Evolutionary conservation across 345 rosid species (phyloP).

Genomic region (Syzygium grande): DNA sequence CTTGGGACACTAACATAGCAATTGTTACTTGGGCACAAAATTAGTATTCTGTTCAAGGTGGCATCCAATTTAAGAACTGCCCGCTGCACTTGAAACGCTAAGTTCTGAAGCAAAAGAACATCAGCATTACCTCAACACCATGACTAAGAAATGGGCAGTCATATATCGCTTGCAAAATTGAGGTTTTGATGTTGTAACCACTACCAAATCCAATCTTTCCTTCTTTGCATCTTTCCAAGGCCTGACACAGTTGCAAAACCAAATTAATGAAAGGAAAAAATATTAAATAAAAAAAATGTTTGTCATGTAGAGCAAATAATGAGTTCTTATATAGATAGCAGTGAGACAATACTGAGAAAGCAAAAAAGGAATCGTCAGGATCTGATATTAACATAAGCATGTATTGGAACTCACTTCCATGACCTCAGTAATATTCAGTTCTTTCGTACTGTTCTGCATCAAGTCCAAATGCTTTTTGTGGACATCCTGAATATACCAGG

Average conservation of each 20-base stretch:
- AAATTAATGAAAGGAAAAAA: constrained; percentile 3
- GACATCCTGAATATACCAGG: constrained; percentile 38
- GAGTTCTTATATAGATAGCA: not conserved
- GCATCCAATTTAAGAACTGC: not conserved
- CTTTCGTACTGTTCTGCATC: constrained; percentile 32
- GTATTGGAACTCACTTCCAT: constrained; percentile 33
- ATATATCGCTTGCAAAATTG: constrained; percentile 55
- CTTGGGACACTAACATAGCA: not conserved
- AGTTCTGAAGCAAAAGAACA: not conserved
- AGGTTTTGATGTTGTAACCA: constrained; percentile 52
- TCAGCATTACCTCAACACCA: constrained; percentile 49
- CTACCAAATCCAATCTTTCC: constrained; percentile 92
- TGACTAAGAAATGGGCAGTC: constrained; percentile 81
- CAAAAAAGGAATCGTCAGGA: not conserved
- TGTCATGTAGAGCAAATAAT: not conserved
- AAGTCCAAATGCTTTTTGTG: constrained; percentile 39
- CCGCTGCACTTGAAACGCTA: not conserved
- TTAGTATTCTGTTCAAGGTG: not conserved
- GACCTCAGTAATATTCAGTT: constrained; percentile 49
- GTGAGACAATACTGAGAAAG: not conserved
- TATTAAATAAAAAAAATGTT: not conserved
- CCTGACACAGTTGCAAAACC: constrained; percentile 33
- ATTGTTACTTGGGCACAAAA: not conserved
- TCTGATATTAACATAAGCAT: not conserved
- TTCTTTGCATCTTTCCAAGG: constrained; percentile 50